Evolutionary conservation across 257 asterid species (phyloP).

Genomic region (Asclepias syriaca): DNA sequence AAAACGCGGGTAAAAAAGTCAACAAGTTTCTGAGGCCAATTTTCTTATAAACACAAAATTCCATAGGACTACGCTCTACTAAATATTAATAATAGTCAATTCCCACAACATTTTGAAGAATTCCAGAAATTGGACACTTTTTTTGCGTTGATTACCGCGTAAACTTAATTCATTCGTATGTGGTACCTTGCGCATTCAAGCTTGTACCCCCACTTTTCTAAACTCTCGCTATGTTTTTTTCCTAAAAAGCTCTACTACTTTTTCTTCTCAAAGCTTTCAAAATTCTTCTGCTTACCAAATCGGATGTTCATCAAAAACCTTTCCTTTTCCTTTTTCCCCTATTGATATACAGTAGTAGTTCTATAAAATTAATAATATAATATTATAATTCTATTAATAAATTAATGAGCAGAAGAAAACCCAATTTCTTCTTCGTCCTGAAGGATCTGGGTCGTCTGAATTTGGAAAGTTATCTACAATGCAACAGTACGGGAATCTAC

Average conservation of each 20-base stretch:
- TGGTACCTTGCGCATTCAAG: neutral
- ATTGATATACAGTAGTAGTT: no score
- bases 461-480: constrained; percentile 24
- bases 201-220: neutral
- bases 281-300: neutral
- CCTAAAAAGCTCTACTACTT: constrained; percentile 1
- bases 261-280: neutral
- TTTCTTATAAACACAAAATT: no score
- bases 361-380: no score
- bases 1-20: no score
- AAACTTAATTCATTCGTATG: neutral
- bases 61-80: no score
- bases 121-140: neutral
- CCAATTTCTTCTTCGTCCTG: neutral
- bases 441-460: constrained; percentile 7
- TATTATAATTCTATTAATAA: no score
- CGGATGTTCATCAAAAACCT: neutral
- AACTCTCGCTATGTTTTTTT: neutral
- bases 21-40: no score
- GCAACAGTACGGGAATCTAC: constrained; percentile 26
- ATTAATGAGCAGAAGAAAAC: neutral
- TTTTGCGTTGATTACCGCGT: constrained; percentile 8
- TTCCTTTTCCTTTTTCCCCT: neutral
- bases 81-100: no score
- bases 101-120: neutral